phyloP scores from a whole-genome alignment of 2,329 filamentous ascomycete genomes.

The Fusarium sp. region DNA sequence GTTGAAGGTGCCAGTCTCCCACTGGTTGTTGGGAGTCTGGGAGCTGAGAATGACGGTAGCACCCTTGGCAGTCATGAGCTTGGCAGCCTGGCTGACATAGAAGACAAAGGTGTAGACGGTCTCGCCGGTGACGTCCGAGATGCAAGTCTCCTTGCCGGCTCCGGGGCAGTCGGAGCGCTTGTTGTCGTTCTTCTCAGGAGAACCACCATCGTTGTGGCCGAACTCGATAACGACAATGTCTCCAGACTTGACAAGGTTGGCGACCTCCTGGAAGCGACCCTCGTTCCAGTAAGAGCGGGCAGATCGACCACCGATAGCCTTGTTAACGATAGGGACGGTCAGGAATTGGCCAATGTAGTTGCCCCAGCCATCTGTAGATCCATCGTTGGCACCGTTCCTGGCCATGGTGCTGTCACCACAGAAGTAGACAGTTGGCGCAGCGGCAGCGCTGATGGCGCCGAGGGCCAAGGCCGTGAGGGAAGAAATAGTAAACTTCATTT shows the following conservation, averaged over 20 bases:
- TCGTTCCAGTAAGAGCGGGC: conserved; percentile 75
- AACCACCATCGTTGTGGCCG: conserved; percentile 77
- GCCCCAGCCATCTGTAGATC: conserved; percentile 68
- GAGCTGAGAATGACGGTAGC: conserved; percentile 69
- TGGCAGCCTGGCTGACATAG: conserved; percentile 68
- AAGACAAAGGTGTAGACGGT: conserved; percentile 70
- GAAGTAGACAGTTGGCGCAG: conserved; percentile 59
- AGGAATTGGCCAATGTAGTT: conserved; percentile 65
- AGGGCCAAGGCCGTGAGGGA: conserved; percentile 30
- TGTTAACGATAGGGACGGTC: conserved; percentile 62
- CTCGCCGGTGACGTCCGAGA: conserved; percentile 47
- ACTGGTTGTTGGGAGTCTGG: conserved; percentile 68
- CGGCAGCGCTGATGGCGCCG: conserved; percentile 25
- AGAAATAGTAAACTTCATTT: conserved; percentile 37
- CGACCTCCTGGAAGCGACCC: conserved; percentile 70
- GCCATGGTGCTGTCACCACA: conserved; percentile 74
- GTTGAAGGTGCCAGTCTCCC: conserved; percentile 64
- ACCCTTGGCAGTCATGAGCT: conserved; percentile 64
- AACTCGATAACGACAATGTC: conserved; percentile 79
- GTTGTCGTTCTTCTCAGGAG: conserved; percentile 65
- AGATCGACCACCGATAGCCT: conserved; percentile 73
- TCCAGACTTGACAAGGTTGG: conserved; percentile 61
- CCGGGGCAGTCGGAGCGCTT: conserved; percentile 69
- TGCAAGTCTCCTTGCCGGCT: conserved; percentile 63
- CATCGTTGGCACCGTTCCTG: conserved; percentile 53